Conservation (phyloP, 805 yeast species). For the Myxozyma nipponensis region DNA sequence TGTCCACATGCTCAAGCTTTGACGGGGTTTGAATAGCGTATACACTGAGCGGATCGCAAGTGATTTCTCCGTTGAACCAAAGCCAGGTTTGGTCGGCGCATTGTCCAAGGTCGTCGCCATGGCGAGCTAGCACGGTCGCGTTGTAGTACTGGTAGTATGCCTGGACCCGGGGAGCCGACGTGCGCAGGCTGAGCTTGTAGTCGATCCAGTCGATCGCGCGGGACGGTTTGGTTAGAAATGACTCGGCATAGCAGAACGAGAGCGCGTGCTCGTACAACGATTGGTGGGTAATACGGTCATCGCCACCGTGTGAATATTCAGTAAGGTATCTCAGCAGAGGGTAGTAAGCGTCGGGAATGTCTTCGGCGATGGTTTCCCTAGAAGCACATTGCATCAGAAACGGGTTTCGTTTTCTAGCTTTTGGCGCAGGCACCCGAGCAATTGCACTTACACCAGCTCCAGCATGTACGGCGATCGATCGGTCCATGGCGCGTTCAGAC, state of each 20-base stretch:
- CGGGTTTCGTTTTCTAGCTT: neutral
- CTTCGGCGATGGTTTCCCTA: conserved; percentile 37
- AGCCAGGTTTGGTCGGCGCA: conserved; percentile 49
- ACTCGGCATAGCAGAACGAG: conserved; percentile 1
- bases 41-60: conserved; percentile 67
- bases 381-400: neutral
- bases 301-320: conserved; percentile 19
- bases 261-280: conserved; percentile 21
- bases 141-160: conserved; percentile 57
- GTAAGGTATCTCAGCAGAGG: conserved; percentile 33
- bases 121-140: conserved; percentile 36
- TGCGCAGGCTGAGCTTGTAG: conserved; percentile 46
- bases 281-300: conserved; percentile 25
- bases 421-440: neutral
- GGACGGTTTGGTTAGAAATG: conserved; percentile 20
- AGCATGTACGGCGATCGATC: conserved; percentile 21
- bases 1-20: conserved; percentile 25
- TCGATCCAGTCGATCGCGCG: conserved; percentile 37
- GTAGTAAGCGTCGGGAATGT: conserved; percentile 35
- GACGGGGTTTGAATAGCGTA: conserved; percentile 65
- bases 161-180: conserved; percentile 58
- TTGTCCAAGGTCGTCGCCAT: conserved; percentile 36
- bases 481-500: conserved; percentile 18
- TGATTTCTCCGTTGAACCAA: conserved; percentile 49
- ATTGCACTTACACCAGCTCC: conserved; percentile 20